Percentiles rank a stretch among this genome's conserved stretches.
phyloP scores from a whole-genome alignment of 345 rosid species.

The Mercurialis annua region DNA sequence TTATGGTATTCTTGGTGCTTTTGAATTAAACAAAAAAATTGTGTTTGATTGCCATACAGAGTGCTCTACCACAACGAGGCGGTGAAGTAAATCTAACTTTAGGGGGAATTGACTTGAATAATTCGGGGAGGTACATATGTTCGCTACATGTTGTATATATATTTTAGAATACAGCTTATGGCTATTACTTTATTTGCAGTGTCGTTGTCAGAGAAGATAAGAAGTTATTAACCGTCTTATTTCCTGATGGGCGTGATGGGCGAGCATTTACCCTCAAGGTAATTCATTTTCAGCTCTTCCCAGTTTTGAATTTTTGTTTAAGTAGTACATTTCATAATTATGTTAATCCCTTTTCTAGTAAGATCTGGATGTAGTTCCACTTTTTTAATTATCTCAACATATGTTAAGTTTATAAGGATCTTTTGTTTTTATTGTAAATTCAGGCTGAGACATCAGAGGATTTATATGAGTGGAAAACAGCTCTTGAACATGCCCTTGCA shows the following conservation, averaged over 20 bases:
- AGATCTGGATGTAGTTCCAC: not conserved
- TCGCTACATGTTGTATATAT: slow-evolving; percentile 10
- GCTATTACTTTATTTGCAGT: slow-evolving; percentile 43
- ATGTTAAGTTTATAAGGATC: not conserved
- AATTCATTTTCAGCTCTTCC: slow-evolving; percentile 18
- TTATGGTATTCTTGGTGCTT: not conserved
- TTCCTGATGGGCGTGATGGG: slow-evolving; percentile 99
- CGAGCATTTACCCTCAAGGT: slow-evolving; percentile 99
- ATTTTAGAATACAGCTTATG: slow-evolving; percentile 20
- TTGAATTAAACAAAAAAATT: not conserved
- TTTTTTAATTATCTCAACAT: not conserved
- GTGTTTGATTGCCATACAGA: slow-evolving; percentile 43
- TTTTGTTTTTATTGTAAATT: slow-evolving; percentile 15
- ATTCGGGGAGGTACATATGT: slow-evolving; percentile 79
- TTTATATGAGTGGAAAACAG: slow-evolving; percentile 91
- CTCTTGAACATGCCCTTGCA: slow-evolving; percentile 88
- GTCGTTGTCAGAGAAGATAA: slow-evolving; percentile 98
- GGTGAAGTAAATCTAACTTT: slow-evolving; percentile 94
- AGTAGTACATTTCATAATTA: slow-evolving; percentile 12
- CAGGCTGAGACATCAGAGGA: slow-evolving; percentile 96
- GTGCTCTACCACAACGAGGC: slow-evolving; percentile 83
- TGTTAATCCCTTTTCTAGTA: not conserved
- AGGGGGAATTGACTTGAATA: slow-evolving; percentile 97
- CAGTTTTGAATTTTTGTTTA: not conserved
- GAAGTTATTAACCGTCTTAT: slow-evolving; percentile 83